Conservation (phyloP, 2,329 filamentous ascomycete genomes). For the Plenodomus lindquistii region DNA sequence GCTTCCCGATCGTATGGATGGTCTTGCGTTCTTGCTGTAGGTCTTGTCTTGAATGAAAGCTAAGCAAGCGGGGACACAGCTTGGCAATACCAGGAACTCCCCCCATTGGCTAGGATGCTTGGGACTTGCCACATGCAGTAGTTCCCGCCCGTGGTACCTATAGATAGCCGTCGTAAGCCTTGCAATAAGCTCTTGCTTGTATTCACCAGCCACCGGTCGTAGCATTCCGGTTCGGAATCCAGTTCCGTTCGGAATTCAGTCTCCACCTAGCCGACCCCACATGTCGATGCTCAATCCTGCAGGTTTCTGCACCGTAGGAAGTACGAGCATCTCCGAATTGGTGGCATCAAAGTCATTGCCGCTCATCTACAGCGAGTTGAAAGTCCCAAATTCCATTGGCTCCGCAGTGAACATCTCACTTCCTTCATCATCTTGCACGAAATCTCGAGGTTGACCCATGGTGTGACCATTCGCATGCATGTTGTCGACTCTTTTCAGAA, state of each 20-base stretch:
- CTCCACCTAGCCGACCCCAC: no score
- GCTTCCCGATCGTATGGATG: not conserved
- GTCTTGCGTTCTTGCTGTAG: not conserved
- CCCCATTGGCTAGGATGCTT: not conserved
- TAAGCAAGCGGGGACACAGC: not conserved
- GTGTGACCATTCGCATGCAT: not conserved
- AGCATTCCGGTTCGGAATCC: no score
- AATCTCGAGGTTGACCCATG: not conserved
- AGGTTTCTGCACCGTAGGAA: no score
- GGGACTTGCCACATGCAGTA: not conserved
- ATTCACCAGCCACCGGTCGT: not conserved
- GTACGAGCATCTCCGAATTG: no score
- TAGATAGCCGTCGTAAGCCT: constrained; percentile 7
- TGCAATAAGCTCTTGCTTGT: not conserved
- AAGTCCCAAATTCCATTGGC: constrained; percentile 1
- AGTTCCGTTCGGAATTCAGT: no score
- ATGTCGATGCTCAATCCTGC: no score
- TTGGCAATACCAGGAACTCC: constrained; percentile 1
- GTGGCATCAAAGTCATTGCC: no score
- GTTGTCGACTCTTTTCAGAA: constrained; percentile 4
- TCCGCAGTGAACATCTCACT: not conserved
- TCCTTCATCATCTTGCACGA: not conserved
- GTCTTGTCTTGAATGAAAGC: not conserved
- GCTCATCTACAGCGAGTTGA: not conserved
- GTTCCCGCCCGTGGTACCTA: not conserved